Evolutionary conservation across 352 stramenopile genomes (phyloP).

Genomic region (Aphanomyces invadans): DNA sequence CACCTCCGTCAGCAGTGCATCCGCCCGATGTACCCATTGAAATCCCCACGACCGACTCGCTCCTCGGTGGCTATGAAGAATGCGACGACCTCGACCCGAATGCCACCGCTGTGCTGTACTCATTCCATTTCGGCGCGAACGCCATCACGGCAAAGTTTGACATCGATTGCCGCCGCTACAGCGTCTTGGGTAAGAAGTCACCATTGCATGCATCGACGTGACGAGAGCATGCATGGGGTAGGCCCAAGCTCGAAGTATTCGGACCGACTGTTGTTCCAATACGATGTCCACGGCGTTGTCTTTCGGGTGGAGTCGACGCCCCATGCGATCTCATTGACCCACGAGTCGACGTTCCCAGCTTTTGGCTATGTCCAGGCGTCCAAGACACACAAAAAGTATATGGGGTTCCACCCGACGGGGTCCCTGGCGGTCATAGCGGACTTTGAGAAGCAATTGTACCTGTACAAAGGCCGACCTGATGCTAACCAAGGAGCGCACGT

Average conservation of each 20-base stretch:
- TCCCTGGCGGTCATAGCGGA: constrained; percentile 67
- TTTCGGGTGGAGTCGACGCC: constrained; percentile 35
- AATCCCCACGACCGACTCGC: constrained; percentile 61
- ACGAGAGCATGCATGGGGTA: too few species aligned
- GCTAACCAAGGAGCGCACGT: not conserved
- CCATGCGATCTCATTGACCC: constrained; percentile 32
- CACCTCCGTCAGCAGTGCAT: constrained; percentile 28
- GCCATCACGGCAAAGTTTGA: constrained; percentile 39
- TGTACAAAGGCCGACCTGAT: constrained; percentile 35
- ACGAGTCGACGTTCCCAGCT: constrained; percentile 53
- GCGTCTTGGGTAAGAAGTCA: constrained; percentile 38
- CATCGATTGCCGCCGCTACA: constrained; percentile 62
- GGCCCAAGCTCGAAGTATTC: constrained; percentile 1
- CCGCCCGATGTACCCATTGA: constrained; percentile 32
- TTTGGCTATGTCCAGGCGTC: constrained; percentile 83
- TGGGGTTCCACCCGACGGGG: constrained; percentile 44
- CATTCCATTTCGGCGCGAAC: constrained; percentile 37
- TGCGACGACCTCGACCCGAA: constrained; percentile 72
- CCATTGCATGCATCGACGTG: too few species aligned
- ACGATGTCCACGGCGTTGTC: constrained; percentile 70
- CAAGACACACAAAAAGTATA: constrained; percentile 83
- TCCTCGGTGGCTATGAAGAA: constrained; percentile 72
- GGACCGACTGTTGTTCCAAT: constrained; percentile 55
- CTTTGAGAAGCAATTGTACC: constrained; percentile 66
- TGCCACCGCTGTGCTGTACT: constrained; percentile 47